Evolutionary conservation across 306 rosid species (phyloP), one percentile per base, ranked within the genome.

Genomic region (Mimosa bimucronata): DNA sequence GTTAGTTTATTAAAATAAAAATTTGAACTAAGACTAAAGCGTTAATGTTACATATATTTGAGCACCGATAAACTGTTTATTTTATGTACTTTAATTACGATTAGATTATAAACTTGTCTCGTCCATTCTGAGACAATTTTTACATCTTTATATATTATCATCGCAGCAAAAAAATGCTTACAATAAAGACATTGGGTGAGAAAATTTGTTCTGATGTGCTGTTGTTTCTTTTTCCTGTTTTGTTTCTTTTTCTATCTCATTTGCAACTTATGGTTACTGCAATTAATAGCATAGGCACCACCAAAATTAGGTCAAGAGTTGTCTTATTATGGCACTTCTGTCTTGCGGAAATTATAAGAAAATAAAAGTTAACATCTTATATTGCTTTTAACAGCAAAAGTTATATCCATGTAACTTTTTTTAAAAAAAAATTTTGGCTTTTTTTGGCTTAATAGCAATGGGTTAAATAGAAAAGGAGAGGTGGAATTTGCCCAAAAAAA

Each of bases 281-380:
- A 76, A 71, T 42, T 71, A 44, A 77, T 31, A 64, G 57, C 76
- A 7, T 38, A 71, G 84, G 19, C 71, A 64, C n/a, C 34, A 18
- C 73, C 84, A 71, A 31, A 71, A 80, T 42, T 71, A 64, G 76
- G 79, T 52, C 23, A 21, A 75, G 66, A 21, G 30, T 75, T 65
- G 79, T 65, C 75, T 23, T 58, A 55, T 80, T 53, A 80, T 71
- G 73, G 48, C 34, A 65, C 53, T 53, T 80, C 48, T 34, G 52
- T 66, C 61, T 71, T 84, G 76, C 76, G 76, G 73, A 81, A 78
- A 84, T 41, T 80, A 76, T 71, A 76, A 80, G 84, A 77, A 69
- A 61, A 15, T 11, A 19, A 80, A 65, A 62, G 52, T 70, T 26
- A 4, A 57, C 14, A 60, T 25, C 66, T 4, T 16, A 26, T 26